These are phyloP conservation scores for Cynara cardunculus DNA, from an alignment of 129 eudicot species.

Conservation along the genomic window DNA sequence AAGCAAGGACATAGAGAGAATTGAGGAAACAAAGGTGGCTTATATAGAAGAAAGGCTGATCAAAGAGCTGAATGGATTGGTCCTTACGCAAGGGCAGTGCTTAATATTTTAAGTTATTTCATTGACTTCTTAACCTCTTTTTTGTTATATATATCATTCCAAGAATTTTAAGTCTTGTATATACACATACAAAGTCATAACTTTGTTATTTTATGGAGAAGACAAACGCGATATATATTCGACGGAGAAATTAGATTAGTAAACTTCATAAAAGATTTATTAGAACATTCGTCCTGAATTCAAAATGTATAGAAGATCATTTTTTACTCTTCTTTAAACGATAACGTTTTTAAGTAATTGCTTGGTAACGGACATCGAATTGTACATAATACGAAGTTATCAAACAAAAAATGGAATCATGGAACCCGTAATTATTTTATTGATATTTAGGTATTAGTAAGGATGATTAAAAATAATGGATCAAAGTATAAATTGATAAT, in stretches of 20 bases:
- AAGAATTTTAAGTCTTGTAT: background rate
- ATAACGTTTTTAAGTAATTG: background rate
- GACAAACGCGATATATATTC: background rate
- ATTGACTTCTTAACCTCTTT: no score
- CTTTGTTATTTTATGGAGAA: background rate
- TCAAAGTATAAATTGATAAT: no score
- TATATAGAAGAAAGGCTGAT: background rate
- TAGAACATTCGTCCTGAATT: no score
- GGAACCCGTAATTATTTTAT: no score
- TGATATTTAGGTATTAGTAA: no score
- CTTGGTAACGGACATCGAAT: background rate
- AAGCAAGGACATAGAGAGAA: background rate
- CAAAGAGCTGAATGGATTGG: background rate
- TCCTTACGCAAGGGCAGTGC: background rate
- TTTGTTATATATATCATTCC: background rate
- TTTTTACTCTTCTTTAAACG: no score
- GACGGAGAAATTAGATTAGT: no score
- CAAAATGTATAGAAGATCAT: no score
- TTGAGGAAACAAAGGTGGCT: background rate
- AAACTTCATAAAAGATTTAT: no score
- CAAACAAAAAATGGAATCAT: no score
- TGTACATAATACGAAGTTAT: background rate
- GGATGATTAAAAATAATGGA: background rate
- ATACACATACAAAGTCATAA: background rate
- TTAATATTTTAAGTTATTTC: background rate